Conservation (phyloP, 257 asterid species). For the Solanum sejunctum region DNA sequence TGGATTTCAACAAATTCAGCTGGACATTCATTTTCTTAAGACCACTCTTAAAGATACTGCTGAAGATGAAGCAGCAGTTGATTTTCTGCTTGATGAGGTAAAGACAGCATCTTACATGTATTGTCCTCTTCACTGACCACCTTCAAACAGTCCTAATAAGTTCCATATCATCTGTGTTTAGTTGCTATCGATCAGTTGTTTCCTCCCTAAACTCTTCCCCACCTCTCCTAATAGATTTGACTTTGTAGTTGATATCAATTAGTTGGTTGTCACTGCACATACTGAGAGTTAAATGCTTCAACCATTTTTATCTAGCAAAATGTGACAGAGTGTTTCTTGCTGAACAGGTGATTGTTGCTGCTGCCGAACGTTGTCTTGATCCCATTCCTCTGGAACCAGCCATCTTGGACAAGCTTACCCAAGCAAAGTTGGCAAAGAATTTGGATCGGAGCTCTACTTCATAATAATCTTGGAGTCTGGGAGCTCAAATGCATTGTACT, state of each 20-base stretch:
- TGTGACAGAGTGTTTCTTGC: background rate
- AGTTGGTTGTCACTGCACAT: background rate
- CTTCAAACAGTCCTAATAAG: background rate
- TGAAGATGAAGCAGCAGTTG: slow-evolving; percentile 86
- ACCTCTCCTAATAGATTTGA: background rate
- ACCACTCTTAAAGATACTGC: slow-evolving; percentile 51
- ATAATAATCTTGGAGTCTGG: background rate
- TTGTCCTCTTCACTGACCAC: background rate
- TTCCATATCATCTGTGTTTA: background rate
- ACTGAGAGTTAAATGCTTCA: background rate
- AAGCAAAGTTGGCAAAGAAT: slow-evolving; percentile 60
- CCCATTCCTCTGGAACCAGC: slow-evolving; percentile 65
- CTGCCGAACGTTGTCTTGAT: slow-evolving; percentile 89
- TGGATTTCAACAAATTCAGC: slow-evolving; percentile 94
- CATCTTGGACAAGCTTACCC: slow-evolving; percentile 77
- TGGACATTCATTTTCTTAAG: slow-evolving; percentile 85
- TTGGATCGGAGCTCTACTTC: slow-evolving; percentile 11
- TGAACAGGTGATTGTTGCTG: slow-evolving; percentile 63
- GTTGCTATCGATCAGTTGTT: background rate
- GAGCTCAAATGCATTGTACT: background rate
- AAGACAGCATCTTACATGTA: background rate
- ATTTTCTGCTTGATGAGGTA: slow-evolving; percentile 97
- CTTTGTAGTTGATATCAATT: background rate
- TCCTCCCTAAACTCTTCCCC: background rate
- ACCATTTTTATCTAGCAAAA: background rate